These are phyloP conservation scores for Centaurea solstitialis DNA, from an alignment of 129 eudicot species.

Conservation along the genomic window DNA sequence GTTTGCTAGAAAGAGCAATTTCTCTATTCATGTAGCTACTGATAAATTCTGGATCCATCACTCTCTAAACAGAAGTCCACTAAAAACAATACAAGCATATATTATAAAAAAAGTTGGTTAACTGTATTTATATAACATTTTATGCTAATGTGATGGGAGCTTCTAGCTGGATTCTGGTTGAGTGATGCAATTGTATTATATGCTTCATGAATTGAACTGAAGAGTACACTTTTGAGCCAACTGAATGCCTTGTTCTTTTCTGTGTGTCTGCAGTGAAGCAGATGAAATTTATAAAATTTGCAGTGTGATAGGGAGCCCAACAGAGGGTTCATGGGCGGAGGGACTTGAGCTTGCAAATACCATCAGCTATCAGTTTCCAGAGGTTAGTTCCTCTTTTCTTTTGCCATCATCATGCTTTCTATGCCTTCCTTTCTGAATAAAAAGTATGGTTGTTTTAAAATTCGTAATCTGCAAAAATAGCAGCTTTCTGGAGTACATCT, in stretches of 20 bases:
- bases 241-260: background rate
- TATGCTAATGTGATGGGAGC: background rate
- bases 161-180: background rate
- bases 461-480: constrained; percentile 11
- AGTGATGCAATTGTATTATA: background rate
- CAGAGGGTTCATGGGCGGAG: constrained; percentile 58
- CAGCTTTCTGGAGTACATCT: constrained; percentile 82
- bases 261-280: constrained; percentile 71
- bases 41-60: background rate
- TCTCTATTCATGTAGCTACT: background rate
- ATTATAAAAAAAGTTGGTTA: background rate
- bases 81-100: background rate
- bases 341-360: constrained; percentile 76
- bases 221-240: background rate
- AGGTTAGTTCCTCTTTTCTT: constrained; percentile 40
- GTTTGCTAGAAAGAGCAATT: background rate
- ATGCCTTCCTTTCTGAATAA: background rate
- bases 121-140: background rate
- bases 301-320: constrained; percentile 88
- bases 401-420: background rate
- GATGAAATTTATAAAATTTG: constrained; percentile 94
- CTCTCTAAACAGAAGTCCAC: background rate
- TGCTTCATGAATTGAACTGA: constrained; percentile 1
- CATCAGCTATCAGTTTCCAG: constrained; percentile 84
- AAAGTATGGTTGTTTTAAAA: background rate